Evolutionary conservation across 306 rosid genomes (phyloP).

Genomic region (Crotalaria pallida): DNA sequence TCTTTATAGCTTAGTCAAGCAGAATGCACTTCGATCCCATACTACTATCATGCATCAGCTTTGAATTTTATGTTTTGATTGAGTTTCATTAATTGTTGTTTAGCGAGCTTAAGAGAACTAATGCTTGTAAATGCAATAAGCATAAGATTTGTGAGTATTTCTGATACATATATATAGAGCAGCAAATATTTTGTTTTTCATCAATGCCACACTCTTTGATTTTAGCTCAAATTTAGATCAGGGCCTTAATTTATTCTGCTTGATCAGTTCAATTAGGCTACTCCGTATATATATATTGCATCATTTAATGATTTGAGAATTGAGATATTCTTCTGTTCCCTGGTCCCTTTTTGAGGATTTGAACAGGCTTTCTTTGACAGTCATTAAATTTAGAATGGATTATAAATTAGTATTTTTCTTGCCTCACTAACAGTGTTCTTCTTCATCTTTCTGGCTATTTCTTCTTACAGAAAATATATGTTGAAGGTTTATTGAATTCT

Average conservation of each 20-base stretch:
- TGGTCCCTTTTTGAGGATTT: background rate
- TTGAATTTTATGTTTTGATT: background rate
- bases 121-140: background rate
- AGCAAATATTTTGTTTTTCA: background rate
- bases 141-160: background rate
- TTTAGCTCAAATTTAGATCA: background rate
- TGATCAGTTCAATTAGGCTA: background rate
- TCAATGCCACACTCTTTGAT: background rate
- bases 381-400: slow-evolving; percentile 14
- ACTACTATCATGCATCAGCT: background rate
- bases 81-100: background rate
- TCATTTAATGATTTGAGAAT: background rate
- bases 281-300: too few relatives aligned
- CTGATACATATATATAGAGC: background rate
- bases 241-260: background rate
- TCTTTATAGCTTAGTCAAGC: background rate
- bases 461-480: background rate
- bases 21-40: background rate
- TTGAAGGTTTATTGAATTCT: slow-evolving; percentile 25
- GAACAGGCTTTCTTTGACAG: background rate
- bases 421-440: slow-evolving; percentile 3
- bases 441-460: background rate
- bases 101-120: background rate
- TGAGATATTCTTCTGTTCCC: background rate
- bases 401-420: slow-evolving; percentile 5